phyloP scores from a whole-genome alignment of 345 rosid species.

The Dipteronia dyeriana region DNA sequence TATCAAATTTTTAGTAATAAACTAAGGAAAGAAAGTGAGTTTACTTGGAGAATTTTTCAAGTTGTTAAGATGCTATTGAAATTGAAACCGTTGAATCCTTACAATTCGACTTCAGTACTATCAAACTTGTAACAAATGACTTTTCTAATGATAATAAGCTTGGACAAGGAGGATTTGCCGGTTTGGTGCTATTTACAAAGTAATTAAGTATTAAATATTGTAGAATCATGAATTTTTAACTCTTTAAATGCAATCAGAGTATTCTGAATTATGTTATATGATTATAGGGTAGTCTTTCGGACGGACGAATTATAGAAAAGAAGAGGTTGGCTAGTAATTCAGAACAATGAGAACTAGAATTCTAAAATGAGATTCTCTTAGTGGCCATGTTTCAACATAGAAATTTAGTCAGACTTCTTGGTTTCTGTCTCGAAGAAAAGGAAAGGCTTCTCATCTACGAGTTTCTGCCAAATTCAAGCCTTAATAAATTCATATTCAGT shows the following conservation, averaged over 20 bases:
- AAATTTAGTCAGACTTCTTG: conserved; percentile 44
- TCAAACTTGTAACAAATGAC: conserved; percentile 45
- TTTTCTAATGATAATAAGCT: conserved; percentile 47
- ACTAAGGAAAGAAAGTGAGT: too few species aligned
- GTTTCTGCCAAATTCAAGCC: conserved; percentile 46
- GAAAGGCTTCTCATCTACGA: conserved; percentile 51
- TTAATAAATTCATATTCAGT: conserved; percentile 45
- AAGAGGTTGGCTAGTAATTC: conserved; percentile 44
- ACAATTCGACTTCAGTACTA: conserved; percentile 32
- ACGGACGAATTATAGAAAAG: conserved; percentile 46
- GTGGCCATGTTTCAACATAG: conserved; percentile 58
- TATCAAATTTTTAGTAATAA: too few species aligned
- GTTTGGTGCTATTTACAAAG: conserved; percentile 54
- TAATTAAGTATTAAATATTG: not conserved
- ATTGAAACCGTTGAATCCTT: conserved; percentile 30
- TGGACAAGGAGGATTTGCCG: conserved; percentile 54
- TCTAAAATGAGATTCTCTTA: conserved; percentile 46
- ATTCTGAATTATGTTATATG: not conserved
- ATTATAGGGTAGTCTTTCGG: conserved; percentile 39
- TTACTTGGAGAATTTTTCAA: too few species aligned
- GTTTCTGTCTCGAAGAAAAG: conserved; percentile 38
- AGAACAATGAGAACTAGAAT: conserved; percentile 45
- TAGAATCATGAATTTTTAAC: not conserved
- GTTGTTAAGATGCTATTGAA: not conserved
- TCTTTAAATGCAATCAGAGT: not conserved